Percentiles rank a stretch among this genome's conserved stretches.
Conservation (phyloP, 2,329 filamentous ascomycete genomes). For the Botrytis paeoniae region DNA sequence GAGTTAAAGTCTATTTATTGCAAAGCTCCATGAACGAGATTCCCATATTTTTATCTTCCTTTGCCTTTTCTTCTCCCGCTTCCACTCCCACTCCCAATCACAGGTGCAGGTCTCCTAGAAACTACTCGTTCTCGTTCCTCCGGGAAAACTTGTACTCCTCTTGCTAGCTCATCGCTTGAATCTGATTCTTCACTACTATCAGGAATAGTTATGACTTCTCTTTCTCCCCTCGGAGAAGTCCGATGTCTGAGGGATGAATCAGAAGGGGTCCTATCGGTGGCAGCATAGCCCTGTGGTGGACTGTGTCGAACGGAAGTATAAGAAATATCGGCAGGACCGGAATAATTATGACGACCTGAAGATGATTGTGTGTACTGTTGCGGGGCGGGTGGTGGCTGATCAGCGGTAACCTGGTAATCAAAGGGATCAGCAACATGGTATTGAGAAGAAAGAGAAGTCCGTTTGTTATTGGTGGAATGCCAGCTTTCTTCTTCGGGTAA, state of each 20-base stretch:
- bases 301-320: slow-evolving; percentile 35
- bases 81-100: slow-evolving; percentile 22
- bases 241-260: slow-evolving; percentile 28
- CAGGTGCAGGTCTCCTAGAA: slow-evolving; percentile 25
- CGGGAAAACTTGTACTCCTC: slow-evolving; percentile 33
- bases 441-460: slow-evolving; percentile 36
- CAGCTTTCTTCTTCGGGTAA: slow-evolving; percentile 49
- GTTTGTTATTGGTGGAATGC: slow-evolving; percentile 41
- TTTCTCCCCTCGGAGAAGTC: slow-evolving; percentile 24
- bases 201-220: slow-evolving; percentile 23
- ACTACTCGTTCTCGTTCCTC: slow-evolving; percentile 26
- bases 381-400: slow-evolving; percentile 32
- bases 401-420: slow-evolving; percentile 40
- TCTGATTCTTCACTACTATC: slow-evolving; percentile 25
- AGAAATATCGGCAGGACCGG: slow-evolving; percentile 37
- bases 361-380: slow-evolving; percentile 38
- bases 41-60: slow-evolving; percentile 17
- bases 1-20: slow-evolving; percentile 1
- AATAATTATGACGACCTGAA: slow-evolving; percentile 35
- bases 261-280: slow-evolving; percentile 26
- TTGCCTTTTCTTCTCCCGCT: slow-evolving; percentile 30
- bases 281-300: slow-evolving; percentile 28
- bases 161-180: slow-evolving; percentile 34
- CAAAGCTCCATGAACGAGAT: neutral
- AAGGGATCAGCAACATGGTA: slow-evolving; percentile 38